A percentile compares a stretch with the other conserved stretches of the same genome.
Evolutionary conservation across 2,329 filamentous ascomycete genomes (phyloP).

Genomic region (Alternaria gansuensis): DNA sequence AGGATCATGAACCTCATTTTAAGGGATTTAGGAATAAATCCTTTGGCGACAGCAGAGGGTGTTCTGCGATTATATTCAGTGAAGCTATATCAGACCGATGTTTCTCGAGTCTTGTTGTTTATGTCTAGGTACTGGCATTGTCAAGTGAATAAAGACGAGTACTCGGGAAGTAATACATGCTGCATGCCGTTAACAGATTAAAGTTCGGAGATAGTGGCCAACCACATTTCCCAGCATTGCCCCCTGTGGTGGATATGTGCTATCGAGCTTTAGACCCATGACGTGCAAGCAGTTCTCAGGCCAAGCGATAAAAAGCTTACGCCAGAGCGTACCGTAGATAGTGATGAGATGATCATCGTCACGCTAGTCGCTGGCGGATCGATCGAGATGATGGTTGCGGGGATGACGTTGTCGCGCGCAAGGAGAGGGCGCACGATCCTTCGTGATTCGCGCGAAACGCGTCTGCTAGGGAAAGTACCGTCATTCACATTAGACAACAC

Average conservation of each 20-base stretch:
- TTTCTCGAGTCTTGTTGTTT: not conserved
- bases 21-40: not conserved
- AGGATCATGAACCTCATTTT: constrained; percentile 7
- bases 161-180: not conserved
- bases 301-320: not conserved
- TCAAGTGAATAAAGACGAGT: not conserved
- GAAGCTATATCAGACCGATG: not conserved
- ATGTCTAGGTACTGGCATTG: not conserved
- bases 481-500: constrained; percentile 15
- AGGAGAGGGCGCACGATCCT: constrained; percentile 25
- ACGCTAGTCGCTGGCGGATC: constrained; percentile 3
- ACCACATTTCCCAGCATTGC: not conserved
- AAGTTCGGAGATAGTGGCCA: not conserved
- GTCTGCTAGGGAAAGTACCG: constrained; percentile 26
- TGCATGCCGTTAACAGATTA: not conserved
- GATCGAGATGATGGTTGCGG: constrained; percentile 10
- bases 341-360: constrained; percentile 3
- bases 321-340: not conserved
- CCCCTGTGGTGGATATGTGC: not conserved
- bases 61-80: not conserved
- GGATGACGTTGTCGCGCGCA: constrained; percentile 25
- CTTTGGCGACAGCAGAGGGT: not conserved
- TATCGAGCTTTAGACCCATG: not conserved
- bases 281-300: not conserved
- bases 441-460: constrained; percentile 33